Percentiles rank a stretch among this genome's conserved stretches.
Conservation (phyloP, 2,329 filamentous ascomycete species). For the Cordyceps javanica region DNA sequence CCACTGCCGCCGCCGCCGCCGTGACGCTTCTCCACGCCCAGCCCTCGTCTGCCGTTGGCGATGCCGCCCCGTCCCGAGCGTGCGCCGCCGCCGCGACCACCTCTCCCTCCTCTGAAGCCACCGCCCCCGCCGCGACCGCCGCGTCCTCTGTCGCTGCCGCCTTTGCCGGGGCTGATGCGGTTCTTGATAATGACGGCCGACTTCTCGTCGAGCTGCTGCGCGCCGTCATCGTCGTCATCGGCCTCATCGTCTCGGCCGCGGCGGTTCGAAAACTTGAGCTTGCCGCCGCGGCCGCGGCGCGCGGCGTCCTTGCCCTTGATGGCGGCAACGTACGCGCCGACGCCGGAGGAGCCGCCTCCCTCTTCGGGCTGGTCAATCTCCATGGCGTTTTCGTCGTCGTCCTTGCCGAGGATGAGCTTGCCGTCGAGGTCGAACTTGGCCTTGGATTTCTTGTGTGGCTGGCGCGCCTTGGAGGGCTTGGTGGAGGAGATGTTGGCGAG, state of each 20-base stretch:
- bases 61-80: slow-evolving; percentile 31
- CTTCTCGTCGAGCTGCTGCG: slow-evolving; percentile 40
- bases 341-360: slow-evolving; percentile 48
- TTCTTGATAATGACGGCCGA: slow-evolving; percentile 48
- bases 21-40: slow-evolving; percentile 45
- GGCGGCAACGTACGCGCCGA: slow-evolving; percentile 63
- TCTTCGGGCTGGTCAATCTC: slow-evolving; percentile 56
- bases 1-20: too few species aligned
- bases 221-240: slow-evolving; percentile 41
- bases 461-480: slow-evolving; percentile 62
- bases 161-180: slow-evolving; percentile 35
- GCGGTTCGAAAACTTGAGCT: slow-evolving; percentile 66
- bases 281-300: slow-evolving; percentile 58
- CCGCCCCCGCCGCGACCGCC: slow-evolving; percentile 25
- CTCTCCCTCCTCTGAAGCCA: slow-evolving; percentile 30
- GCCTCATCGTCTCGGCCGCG: slow-evolving; percentile 39
- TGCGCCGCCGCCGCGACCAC: slow-evolving; percentile 22
- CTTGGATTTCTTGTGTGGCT: slow-evolving; percentile 50
- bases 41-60: slow-evolving; percentile 38
- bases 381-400: slow-evolving; percentile 48
- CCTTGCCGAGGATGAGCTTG: slow-evolving; percentile 68
- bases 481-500: slow-evolving; percentile 91
- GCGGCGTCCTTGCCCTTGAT: slow-evolving; percentile 62
- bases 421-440: slow-evolving; percentile 70
- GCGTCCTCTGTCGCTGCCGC: slow-evolving; percentile 21